Conservation (phyloP, 257 asterid genomes). For the Prunella vulgaris region DNA sequence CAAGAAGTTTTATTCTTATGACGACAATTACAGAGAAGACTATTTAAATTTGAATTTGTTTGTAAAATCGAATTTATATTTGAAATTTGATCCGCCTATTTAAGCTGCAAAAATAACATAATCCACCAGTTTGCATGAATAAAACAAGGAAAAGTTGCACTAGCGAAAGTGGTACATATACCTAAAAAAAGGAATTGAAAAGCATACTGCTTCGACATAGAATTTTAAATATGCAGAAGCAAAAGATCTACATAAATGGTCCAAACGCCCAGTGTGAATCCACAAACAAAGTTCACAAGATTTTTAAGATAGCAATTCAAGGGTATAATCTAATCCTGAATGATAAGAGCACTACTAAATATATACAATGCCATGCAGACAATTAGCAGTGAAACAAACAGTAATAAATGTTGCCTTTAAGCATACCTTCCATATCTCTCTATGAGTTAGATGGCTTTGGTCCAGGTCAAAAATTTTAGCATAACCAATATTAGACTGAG, state of each 20-base stretch:
- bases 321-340: neutral
- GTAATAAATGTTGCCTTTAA: constrained; percentile 7
- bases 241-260: neutral
- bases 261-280: neutral
- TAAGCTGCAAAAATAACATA: neutral
- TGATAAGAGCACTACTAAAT: neutral
- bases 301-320: neutral
- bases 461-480: constrained; percentile 89
- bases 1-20: neutral
- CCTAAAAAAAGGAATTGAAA: neutral
- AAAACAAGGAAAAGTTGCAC: neutral
- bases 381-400: constrained; percentile 10
- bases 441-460: constrained; percentile 84
- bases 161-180: neutral
- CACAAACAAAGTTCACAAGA: neutral
- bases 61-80: constrained; percentile 7
- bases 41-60: neutral
- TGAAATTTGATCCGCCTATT: neutral
- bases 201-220: neutral
- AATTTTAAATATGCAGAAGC: neutral
- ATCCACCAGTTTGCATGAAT: neutral
- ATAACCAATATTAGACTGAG: constrained; percentile 70
- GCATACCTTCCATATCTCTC: constrained; percentile 95
- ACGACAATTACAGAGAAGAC: neutral
- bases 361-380: neutral